Evolutionary conservation across 257 asterid species (phyloP), one percentile per base, ranked within the genome.

Genomic region (Nicotiana sylvestris): DNA sequence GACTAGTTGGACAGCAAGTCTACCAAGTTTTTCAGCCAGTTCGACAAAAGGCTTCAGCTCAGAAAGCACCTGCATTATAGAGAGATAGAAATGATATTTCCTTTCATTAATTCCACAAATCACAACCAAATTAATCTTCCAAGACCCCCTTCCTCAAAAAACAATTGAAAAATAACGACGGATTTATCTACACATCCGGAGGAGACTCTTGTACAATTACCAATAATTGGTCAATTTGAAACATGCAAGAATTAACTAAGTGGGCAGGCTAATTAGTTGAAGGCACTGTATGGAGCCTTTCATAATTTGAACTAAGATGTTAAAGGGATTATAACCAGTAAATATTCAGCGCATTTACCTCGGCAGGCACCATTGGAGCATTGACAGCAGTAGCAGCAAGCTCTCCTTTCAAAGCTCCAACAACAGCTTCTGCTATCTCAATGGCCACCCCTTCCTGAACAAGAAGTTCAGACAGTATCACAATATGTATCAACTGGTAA

Each of bases 401-500:
- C 89, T 95, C 99, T 66, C 98, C 98, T 66, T 88, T 92, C 90
- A 95, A 83, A 32, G 99, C 99, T 70, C 99, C 99, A 67, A 93
- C 96, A 77, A 95, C 99, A 62, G 98, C 99, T 87, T 95, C 99
- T 78, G 98, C 99, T 76, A 95, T 91, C 90, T 95, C 99, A 85
- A 95, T 90, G 78, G 99, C 98, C 77, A 95, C 99, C 49, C 96
- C 99, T 91, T 95, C 99, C 99, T 95, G 89, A 30, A 82, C 46
- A 79, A 51, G 85, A 62, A 61, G 29, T 65, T 65, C 61, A 67
- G 32, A 87, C 29, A 65, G 16, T 67, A 84, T 32, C 27, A 37
- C 11, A 32, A 11, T 39, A 67, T 51, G 58, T 8, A 32, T 81
- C 27, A 49, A 1, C 43, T 51, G 16, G 64, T 6, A 39, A 6